Percentiles rank a stretch among this genome's conserved stretches.
Evolutionary conservation across 1,284 basidiomycete genomes (phyloP).

Genomic region (Tilletia setariae): DNA sequence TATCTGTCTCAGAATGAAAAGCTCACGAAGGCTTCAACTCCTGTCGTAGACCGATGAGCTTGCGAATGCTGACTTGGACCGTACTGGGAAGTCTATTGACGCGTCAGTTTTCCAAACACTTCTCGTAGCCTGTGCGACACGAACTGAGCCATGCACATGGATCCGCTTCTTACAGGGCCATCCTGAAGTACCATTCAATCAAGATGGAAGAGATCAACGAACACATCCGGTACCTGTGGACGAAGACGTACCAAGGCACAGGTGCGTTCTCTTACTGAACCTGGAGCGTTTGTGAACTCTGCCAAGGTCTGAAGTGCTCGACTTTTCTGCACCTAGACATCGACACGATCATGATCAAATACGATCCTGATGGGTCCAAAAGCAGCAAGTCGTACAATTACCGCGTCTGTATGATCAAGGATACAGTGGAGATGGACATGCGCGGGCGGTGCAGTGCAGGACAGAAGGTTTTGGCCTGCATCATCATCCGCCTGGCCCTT

Average conservation of each 20-base stretch:
- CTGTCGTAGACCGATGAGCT: constrained; percentile 27
- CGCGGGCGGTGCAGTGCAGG: constrained; percentile 95
- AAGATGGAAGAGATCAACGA: constrained; percentile 99
- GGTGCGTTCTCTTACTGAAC: constrained; percentile 9
- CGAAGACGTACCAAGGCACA: constrained; percentile 97
- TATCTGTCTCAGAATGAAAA: background rate
- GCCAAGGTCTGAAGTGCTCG: no score
- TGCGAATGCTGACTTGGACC: constrained; percentile 66
- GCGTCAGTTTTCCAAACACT: constrained; percentile 22
- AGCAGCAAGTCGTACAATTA: constrained; percentile 84
- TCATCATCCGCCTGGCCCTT: constrained; percentile 94
- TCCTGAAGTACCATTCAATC: constrained; percentile 95
- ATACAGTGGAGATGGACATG: constrained; percentile 99
- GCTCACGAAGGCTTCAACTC: background rate
- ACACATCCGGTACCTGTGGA: constrained; percentile 73
- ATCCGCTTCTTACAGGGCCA: constrained; percentile 62
- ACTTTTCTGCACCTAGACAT: constrained; percentile 67
- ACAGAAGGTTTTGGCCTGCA: constrained; percentile 98
- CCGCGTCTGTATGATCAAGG: constrained; percentile 92
- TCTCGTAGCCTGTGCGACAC: background rate
- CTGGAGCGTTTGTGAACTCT: no score
- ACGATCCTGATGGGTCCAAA: constrained; percentile 73
- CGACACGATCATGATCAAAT: constrained; percentile 91
- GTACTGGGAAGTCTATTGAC: constrained; percentile 91
- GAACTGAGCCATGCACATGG: constrained; percentile 48